Percentiles rank a stretch among this genome's conserved stretches.
These are phyloP conservation scores for Ustilago hordei DNA, from an alignment of 1,284 basidiomycete genomes.

Conservation along the genomic window DNA sequence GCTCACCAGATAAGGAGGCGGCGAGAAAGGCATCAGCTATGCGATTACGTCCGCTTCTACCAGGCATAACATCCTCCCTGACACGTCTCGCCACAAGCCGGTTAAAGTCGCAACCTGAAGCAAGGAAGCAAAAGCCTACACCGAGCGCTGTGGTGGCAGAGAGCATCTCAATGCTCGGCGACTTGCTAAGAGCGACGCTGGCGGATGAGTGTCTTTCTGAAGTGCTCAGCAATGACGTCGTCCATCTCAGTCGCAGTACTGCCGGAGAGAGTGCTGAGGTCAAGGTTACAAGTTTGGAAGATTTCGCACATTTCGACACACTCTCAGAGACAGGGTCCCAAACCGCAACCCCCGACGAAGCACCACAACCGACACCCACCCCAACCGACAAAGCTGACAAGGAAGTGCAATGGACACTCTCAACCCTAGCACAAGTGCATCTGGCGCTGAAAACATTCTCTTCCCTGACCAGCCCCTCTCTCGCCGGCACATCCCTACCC, in stretches of 20 bases:
- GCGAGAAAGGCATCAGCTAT: not conserved
- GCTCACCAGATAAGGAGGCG: not conserved
- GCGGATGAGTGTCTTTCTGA: conserved; percentile 13
- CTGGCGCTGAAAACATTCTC: conserved; percentile 37
- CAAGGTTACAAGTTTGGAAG: conserved; percentile 19
- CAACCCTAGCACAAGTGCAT: conserved; percentile 41
- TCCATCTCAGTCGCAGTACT: not conserved
- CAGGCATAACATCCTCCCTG: conserved; percentile 40
- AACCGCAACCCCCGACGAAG: not conserved
- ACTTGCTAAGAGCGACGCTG: conserved; percentile 27
- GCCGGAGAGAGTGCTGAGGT: not conserved
- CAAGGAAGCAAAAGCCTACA: conserved; percentile 7
- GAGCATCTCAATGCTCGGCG: conserved; percentile 23
- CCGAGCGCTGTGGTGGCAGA: conserved; percentile 22
- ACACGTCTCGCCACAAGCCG: conserved; percentile 39
- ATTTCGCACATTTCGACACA: conserved; percentile 12
- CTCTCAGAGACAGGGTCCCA: not conserved
- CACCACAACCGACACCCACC: not conserved
- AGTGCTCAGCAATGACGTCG: not conserved
- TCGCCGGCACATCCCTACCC: conserved; percentile 29
- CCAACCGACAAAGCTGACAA: not conserved
- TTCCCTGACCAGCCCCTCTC: conserved; percentile 30
- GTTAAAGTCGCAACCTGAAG: conserved; percentile 16
- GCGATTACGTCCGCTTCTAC: conserved; percentile 33
- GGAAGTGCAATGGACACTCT: conserved; percentile 33